Percentiles rank a stretch among this genome's conserved stretches.
phyloP scores from a whole-genome alignment of 805 yeast species.

The Candida taoyuanica region DNA sequence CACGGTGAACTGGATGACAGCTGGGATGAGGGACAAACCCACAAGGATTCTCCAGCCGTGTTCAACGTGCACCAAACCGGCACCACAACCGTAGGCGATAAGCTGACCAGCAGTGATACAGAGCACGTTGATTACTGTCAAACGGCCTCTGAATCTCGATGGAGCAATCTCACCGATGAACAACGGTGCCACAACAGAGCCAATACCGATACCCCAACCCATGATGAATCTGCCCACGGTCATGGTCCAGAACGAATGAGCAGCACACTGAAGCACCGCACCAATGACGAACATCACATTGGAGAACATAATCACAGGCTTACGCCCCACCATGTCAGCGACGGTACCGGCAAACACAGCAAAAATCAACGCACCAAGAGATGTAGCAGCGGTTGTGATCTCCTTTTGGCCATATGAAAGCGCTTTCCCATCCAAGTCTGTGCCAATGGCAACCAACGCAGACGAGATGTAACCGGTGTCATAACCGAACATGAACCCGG shows the following conservation, averaged over 20 bases:
- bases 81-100: slow-evolving; percentile 90
- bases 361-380: slow-evolving; percentile 85
- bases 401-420: slow-evolving; percentile 80
- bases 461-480: slow-evolving; percentile 97
- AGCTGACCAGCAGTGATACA: slow-evolving; percentile 95
- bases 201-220: slow-evolving; percentile 97
- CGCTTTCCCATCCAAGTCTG: slow-evolving; percentile 51
- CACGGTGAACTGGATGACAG: slow-evolving; percentile 67
- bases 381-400: slow-evolving; percentile 89
- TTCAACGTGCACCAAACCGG: slow-evolving; percentile 65
- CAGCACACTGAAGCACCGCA: slow-evolving; percentile 76
- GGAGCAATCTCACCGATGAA: slow-evolving; percentile 94
- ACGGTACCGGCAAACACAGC: slow-evolving; percentile 72
- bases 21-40: slow-evolving; percentile 86
- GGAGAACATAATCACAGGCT: slow-evolving; percentile 76
- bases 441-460: slow-evolving; percentile 81
- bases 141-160: slow-evolving; percentile 82
- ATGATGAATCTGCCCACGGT: slow-evolving; percentile 84
- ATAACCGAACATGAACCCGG: slow-evolving; percentile 96
- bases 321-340: slow-evolving; percentile 85
- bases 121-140: slow-evolving; percentile 82
- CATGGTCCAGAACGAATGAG: slow-evolving; percentile 86
- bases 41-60: slow-evolving; percentile 94
- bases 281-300: slow-evolving; percentile 81
- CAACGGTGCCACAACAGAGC: slow-evolving; percentile 90